Conservation (phyloP, 805 yeast species). For the Torulaspora maleeae region DNA sequence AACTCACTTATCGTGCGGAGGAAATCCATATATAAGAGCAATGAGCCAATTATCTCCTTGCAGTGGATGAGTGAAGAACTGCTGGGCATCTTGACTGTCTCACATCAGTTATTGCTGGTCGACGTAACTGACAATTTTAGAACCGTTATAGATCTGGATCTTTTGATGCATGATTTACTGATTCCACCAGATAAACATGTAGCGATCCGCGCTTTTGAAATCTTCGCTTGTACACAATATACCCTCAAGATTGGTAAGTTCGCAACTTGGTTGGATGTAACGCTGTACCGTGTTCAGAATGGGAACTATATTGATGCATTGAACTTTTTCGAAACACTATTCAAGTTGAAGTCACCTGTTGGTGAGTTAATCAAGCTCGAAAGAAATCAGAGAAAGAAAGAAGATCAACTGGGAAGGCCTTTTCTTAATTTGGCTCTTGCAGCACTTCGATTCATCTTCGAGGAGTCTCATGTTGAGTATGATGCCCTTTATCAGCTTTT, state of each 20-base stretch:
- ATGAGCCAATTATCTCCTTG: slow-evolving; percentile 21
- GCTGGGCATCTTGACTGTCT: slow-evolving; percentile 25
- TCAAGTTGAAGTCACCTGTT: slow-evolving; percentile 17
- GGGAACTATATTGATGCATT: slow-evolving; percentile 32
- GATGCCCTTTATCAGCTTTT: slow-evolving; percentile 19
- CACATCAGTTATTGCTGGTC: slow-evolving; percentile 27
- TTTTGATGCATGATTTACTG: slow-evolving; percentile 24
- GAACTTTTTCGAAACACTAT: slow-evolving; percentile 19
- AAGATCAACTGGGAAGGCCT: slow-evolving; percentile 28
- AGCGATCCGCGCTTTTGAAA: slow-evolving; percentile 17
- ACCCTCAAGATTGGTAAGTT: slow-evolving; percentile 28
- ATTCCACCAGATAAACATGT: slow-evolving; percentile 28
- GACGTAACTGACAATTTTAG: slow-evolving; percentile 11
- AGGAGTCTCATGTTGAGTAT: slow-evolving; percentile 9
- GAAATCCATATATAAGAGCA: slow-evolving; percentile 1
- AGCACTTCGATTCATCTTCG: slow-evolving; percentile 25
- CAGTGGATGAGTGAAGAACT: slow-evolving; percentile 25
- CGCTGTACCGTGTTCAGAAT: slow-evolving; percentile 27
- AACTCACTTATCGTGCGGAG: not conserved
- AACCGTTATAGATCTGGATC: slow-evolving; percentile 21
- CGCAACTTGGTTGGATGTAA: slow-evolving; percentile 33
- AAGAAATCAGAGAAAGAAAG: slow-evolving; percentile 12
- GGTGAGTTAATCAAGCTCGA: slow-evolving; percentile 20
- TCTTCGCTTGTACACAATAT: slow-evolving; percentile 26
- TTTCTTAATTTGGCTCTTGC: slow-evolving; percentile 31